A percentile compares a stretch with the other conserved stretches of the same genome.
Conservation (phyloP, 257 asterid species). For the Gentiana macrophylla region DNA sequence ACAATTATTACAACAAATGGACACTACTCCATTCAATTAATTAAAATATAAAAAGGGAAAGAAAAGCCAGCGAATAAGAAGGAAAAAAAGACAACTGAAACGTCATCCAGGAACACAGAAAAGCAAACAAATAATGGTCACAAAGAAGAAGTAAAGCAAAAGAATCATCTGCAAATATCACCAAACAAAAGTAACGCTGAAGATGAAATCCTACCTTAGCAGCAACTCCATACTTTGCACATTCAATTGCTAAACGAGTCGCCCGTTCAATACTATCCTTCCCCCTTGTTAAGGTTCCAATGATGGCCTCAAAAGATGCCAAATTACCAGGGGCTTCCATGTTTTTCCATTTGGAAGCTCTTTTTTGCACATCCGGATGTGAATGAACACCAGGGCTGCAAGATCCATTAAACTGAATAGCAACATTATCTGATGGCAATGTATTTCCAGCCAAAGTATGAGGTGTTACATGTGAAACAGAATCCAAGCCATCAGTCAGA, state of each 20-base stretch:
- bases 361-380: constrained; percentile 37
- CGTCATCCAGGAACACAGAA: too few species aligned
- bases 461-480: constrained; percentile 41
- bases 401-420: constrained; percentile 32
- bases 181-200: neutral
- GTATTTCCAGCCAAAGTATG: constrained; percentile 41
- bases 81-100: too few species aligned
- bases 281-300: constrained; percentile 69
- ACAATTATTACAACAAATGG: too few species aligned
- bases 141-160: too few species aligned
- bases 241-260: constrained; percentile 75
- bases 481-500: constrained; percentile 44
- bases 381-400: constrained; percentile 45
- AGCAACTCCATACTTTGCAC: constrained; percentile 78
- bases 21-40: too few species aligned
- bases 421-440: constrained; percentile 31
- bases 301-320: constrained; percentile 56
- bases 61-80: too few species aligned
- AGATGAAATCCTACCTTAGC: constrained; percentile 44
- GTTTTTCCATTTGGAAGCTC: constrained; percentile 43
- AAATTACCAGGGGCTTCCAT: constrained; percentile 44
- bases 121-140: too few species aligned
- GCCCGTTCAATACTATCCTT: constrained; percentile 84
- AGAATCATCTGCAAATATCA: neutral
- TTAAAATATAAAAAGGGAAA: too few species aligned